A percentile compares a stretch with the other conserved stretches of the same genome.
Conservation (phyloP, 2,329 filamentous ascomycete species). For the Phymatotrichopsis omnivora region DNA sequence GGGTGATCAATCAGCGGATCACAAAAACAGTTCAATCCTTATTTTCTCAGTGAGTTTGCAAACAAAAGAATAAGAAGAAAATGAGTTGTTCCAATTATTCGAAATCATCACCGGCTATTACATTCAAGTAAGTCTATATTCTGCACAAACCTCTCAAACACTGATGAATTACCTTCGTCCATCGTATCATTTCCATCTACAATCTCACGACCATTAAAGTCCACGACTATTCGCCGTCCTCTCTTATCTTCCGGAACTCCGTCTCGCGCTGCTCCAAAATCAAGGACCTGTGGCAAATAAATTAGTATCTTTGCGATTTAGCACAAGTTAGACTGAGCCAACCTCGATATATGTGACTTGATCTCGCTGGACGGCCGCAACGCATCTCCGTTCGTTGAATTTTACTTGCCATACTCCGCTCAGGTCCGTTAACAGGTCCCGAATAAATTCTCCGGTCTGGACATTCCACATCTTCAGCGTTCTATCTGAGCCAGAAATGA, state of each 20-base stretch:
- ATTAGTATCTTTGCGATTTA: constrained; percentile 34
- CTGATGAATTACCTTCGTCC: constrained; percentile 23
- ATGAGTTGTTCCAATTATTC: too few species aligned
- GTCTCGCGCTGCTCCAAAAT: constrained; percentile 90
- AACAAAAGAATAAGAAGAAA: too few species aligned
- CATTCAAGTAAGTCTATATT: constrained; percentile 14
- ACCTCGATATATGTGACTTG: constrained; percentile 94
- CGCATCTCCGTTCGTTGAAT: constrained; percentile 89
- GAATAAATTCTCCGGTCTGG: constrained; percentile 78
- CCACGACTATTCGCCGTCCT: constrained; percentile 64
- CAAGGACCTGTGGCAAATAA: constrained; percentile 60
- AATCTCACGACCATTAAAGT: constrained; percentile 34
- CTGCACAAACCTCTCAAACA: neutral
- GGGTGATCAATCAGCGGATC: too few species aligned
- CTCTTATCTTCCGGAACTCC: constrained; percentile 67
- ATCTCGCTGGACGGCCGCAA: constrained; percentile 90
- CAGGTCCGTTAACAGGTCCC: constrained; percentile 84
- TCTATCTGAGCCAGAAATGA: constrained; percentile 90
- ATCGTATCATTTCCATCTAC: constrained; percentile 26
- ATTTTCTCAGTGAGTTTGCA: too few species aligned
- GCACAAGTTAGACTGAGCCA: constrained; percentile 33
- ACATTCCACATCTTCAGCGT: constrained; percentile 99
- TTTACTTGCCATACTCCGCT: constrained; percentile 99
- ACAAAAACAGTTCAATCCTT: too few species aligned
- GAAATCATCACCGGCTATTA: constrained; percentile 21